Evolutionary conservation across 2,329 filamentous ascomycete species (phyloP), one percentile per base, ranked within the genome.

Genomic region (Xylariomycetidae sp.): DNA sequence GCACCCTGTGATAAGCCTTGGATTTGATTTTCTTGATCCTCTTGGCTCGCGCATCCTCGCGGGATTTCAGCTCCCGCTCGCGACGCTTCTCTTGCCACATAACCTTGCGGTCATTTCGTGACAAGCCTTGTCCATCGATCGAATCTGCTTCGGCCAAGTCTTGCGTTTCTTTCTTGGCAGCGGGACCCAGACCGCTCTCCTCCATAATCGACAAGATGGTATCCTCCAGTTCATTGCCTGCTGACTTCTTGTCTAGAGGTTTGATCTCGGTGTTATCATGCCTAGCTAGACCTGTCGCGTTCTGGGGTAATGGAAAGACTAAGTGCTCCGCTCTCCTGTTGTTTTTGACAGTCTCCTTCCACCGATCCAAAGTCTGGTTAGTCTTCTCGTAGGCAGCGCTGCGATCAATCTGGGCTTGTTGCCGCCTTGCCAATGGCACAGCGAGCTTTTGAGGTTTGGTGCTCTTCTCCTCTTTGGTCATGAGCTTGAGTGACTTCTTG

Each of bases 1-100:
- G 90, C 11, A 97, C 83, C 27, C 89, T 82, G 35, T 90, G 85
- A 57, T 94, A 98, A 1, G 88, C 78, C 61, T 96, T 98, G 57
- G 86, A 94, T 72, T 98, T 98, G 66, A 98, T 98, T 69, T 97
- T 97, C 67, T 96, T 95, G 63, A 98, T 88, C 16, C 92, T 82
- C 63, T 89, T 94, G 6, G 88, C 78, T 36, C 88, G 83, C 27
- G 88, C 82, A 53, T 94, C 84, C 62, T 97, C 90, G 9, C 89
- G 77, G 50, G 94, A 95, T 45, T 90, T 74, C 6, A 95, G 65
- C 51, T 97, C 90, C 46, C 92, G 75, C 43, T 86, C 80, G 57
- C 80, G 81, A 10, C 92, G 81, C 36, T 90, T 74, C 53, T 89
- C 80, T 30, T 82, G 79, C 36, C 82, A 73, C 16, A 86, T 72